Evolutionary conservation across 768 basidiomycete species (phyloP).

Genomic region (Pulveroboletus sp.): DNA sequence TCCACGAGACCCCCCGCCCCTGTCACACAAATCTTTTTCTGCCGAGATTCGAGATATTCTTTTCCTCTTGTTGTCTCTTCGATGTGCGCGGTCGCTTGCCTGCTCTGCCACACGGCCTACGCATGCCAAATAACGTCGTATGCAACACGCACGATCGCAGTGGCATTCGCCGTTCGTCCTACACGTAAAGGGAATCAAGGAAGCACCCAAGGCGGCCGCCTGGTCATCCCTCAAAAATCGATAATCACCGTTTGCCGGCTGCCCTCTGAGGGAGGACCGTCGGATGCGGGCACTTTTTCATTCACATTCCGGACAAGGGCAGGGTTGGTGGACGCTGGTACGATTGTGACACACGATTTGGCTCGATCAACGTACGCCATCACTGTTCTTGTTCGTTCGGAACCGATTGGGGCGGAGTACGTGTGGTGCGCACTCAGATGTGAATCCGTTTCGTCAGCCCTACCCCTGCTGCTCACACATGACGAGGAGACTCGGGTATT

Average conservation of each 20-base stretch:
- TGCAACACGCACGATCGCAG: slow-evolving; percentile 5
- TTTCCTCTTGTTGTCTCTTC: not conserved
- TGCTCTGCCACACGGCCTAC: slow-evolving; percentile 12
- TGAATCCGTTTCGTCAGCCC: slow-evolving; percentile 2
- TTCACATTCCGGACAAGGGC: slow-evolving; percentile 1
- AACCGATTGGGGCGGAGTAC: slow-evolving; percentile 7
- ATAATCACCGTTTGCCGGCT: slow-evolving; percentile 8
- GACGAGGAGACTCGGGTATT: slow-evolving; percentile 4
- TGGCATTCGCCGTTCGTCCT: not conserved
- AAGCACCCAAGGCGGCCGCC: slow-evolving; percentile 6
- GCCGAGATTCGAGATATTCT: not conserved
- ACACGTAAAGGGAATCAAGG: slow-evolving; percentile 21
- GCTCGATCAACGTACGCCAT: slow-evolving; percentile 13
- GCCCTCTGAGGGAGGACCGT: not conserved
- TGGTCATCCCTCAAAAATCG: not conserved
- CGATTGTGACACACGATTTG: not conserved
- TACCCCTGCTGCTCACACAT: slow-evolving; percentile 4
- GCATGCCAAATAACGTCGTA: slow-evolving; percentile 23
- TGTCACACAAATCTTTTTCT: not conserved
- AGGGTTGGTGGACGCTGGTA: not conserved
- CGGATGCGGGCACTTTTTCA: not conserved
- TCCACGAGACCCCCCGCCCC: not conserved
- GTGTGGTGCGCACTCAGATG: not conserved
- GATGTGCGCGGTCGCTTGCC: slow-evolving; percentile 6
- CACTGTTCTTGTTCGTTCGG: slow-evolving; percentile 7